Evolutionary conservation across 352 stramenopile species (phyloP).

Genomic region (Pythium plurisporium): DNA sequence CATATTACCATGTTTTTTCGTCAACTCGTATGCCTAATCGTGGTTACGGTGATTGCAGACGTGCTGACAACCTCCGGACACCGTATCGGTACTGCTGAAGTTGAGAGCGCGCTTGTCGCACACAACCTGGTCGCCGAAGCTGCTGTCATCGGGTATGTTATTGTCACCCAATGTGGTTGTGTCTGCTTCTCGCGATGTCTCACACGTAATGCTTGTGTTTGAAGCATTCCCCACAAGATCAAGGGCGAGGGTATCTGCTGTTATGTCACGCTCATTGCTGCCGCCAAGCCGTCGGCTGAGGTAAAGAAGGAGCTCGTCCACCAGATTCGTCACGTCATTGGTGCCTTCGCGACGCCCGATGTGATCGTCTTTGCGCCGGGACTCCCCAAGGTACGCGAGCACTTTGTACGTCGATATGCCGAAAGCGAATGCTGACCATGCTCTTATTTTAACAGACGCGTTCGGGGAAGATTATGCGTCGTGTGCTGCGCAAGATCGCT

Average conservation of each 20-base stretch:
- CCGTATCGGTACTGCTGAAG: conserved; percentile 86
- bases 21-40: too few relatives aligned
- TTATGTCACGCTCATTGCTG: conserved; percentile 91
- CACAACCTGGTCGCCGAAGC: conserved; percentile 92
- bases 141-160: conserved; percentile 86
- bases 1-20: too few relatives aligned
- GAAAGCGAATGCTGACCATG: background rate
- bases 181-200: too few relatives aligned
- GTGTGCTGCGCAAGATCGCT: conserved; percentile 98
- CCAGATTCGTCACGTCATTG: conserved; percentile 91
- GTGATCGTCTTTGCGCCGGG: conserved; percentile 90
- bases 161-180: too few relatives aligned
- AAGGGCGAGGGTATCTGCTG: conserved; percentile 97
- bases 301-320: conserved; percentile 64
- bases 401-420: background rate
- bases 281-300: conserved; percentile 54
- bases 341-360: conserved; percentile 95
- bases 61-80: conserved; percentile 94
- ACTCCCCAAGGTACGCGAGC: conserved; percentile 82
- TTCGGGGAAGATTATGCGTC: conserved; percentile 98
- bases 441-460: conserved; percentile 59
- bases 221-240: conserved; percentile 91
- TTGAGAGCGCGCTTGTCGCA: conserved; percentile 89
- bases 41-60: conserved; percentile 60
- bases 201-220: background rate